A percentile compares a stretch with the other conserved stretches of the same genome.
Conservation (phyloP, 1,284 basidiomycete genomes). For the Papiliotrema terrestris region DNA sequence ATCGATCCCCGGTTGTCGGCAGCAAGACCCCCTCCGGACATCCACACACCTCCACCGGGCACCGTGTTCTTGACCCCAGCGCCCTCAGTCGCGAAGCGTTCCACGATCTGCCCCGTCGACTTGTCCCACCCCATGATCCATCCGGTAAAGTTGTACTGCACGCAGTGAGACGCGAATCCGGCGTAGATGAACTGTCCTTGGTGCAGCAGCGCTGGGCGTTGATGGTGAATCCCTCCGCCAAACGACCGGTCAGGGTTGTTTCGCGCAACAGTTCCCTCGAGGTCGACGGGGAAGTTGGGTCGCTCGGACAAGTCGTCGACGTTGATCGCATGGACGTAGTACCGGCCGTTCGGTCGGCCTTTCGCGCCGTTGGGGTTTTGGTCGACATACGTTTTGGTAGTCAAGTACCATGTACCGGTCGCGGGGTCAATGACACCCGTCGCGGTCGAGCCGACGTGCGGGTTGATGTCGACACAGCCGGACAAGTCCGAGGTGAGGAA, state of each 20-base stretch:
- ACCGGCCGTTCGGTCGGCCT: slow-evolving; percentile 11
- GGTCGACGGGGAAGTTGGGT: slow-evolving; percentile 10
- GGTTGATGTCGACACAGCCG: slow-evolving; percentile 15
- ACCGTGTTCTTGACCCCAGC: slow-evolving; percentile 8
- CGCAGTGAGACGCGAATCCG: slow-evolving; percentile 13
- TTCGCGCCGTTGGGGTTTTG: slow-evolving; percentile 6
- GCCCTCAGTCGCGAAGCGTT: slow-evolving; percentile 11
- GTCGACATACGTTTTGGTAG: slow-evolving; percentile 14
- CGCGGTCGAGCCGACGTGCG: slow-evolving; percentile 11
- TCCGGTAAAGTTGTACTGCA: slow-evolving; percentile 15
- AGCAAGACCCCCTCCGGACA: slow-evolving; percentile 12
- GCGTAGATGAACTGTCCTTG: slow-evolving; percentile 12
- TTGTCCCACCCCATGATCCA: slow-evolving; percentile 17
- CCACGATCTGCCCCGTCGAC: slow-evolving; percentile 6
- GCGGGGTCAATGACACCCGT: slow-evolving; percentile 13
- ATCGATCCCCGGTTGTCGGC: slow-evolving; percentile 8
- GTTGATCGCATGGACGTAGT: slow-evolving; percentile 13
- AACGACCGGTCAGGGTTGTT: slow-evolving; percentile 13
- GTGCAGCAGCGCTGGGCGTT: slow-evolving; percentile 10
- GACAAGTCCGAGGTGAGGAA: slow-evolving; percentile 12
- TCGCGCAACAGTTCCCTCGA: slow-evolving; percentile 10
- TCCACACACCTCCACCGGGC: slow-evolving; percentile 13
- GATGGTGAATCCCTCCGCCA: slow-evolving; percentile 13
- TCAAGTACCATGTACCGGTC: slow-evolving; percentile 13
- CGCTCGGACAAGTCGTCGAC: slow-evolving; percentile 13